These are phyloP conservation scores for Komagataella phaffii DNA, from an alignment of 805 yeast species.

Conservation along the genomic window DNA sequence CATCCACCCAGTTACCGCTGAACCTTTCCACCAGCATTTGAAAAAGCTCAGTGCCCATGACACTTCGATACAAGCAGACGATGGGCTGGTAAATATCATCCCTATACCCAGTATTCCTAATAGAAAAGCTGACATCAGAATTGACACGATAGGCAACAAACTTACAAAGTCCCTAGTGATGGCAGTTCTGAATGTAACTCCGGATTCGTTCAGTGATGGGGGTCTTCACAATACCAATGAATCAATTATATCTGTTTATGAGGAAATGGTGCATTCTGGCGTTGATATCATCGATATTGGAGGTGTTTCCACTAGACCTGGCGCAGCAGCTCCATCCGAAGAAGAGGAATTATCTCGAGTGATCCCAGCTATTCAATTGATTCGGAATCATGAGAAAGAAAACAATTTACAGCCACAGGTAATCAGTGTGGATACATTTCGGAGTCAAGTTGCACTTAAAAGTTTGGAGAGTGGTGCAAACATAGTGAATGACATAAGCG, in stretches of 20 bases:
- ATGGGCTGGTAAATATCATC: slow-evolving; percentile 31
- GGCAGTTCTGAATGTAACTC: slow-evolving; percentile 85
- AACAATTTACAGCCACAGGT: slow-evolving; percentile 19
- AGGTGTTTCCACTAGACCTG: slow-evolving; percentile 90
- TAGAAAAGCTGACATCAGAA: slow-evolving; percentile 15
- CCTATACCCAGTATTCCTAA: slow-evolving; percentile 24
- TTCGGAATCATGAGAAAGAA: slow-evolving; percentile 27
- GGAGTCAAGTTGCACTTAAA: slow-evolving; percentile 59
- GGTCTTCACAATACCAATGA: slow-evolving; percentile 24
- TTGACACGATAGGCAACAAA: slow-evolving; percentile 30
- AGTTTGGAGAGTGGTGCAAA: slow-evolving; percentile 73
- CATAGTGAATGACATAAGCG: slow-evolving; percentile 82
- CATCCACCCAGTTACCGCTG: slow-evolving; percentile 79
- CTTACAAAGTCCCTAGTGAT: slow-evolving; percentile 48
- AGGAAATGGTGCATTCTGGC: slow-evolving; percentile 39
- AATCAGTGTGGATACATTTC: slow-evolving; percentile 81
- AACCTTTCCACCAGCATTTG: slow-evolving; percentile 60
- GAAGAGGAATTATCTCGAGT: slow-evolving; percentile 65
- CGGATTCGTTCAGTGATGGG: slow-evolving; percentile 94
- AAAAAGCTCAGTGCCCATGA: slow-evolving; percentile 27
- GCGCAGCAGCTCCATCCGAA: slow-evolving; percentile 43
- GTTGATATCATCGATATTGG: slow-evolving; percentile 85
- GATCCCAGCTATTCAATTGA: slow-evolving; percentile 50
- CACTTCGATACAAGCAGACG: slow-evolving; percentile 31
- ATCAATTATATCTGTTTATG: slow-evolving; percentile 23